Percentiles rank a stretch among this genome's conserved stretches.
phyloP scores from a whole-genome alignment of 495 filamentous ascomycete species.

The Hyphodiscus hymeniophilus region DNA sequence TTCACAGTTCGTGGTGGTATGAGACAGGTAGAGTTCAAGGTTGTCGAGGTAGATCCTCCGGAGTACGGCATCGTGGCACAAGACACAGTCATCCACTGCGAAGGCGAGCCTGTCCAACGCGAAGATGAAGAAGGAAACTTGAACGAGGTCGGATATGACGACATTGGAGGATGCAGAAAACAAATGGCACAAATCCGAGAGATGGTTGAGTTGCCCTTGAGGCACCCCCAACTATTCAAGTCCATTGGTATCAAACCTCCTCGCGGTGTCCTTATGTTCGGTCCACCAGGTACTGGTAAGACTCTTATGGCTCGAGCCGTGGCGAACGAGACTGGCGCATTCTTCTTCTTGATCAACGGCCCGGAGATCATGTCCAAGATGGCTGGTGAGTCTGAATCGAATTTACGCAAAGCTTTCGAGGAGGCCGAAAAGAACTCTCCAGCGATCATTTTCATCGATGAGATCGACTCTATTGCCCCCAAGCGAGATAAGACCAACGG shows the following conservation, averaged over 20 bases:
- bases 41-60: constrained; percentile 95
- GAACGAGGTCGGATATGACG: constrained; percentile 97
- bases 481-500: constrained; percentile 99
- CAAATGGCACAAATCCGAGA: constrained; percentile 99
- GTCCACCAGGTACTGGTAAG: constrained; percentile 97
- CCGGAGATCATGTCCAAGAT: constrained; percentile 99
- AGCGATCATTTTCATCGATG: constrained; percentile 99
- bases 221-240: constrained; percentile 98
- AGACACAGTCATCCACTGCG: constrained; percentile 97
- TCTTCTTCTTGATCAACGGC: constrained; percentile 99
- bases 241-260: constrained; percentile 99
- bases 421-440: constrained; percentile 99
- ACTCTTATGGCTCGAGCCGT: constrained; percentile 98
- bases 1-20: constrained; percentile 97
- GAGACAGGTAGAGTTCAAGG: constrained; percentile 99
- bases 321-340: constrained; percentile 96
- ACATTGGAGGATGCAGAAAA: constrained; percentile 98
- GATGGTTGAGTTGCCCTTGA: constrained; percentile 90
- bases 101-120: constrained; percentile 96
- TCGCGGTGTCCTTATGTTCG: constrained; percentile 95
- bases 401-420: constrained; percentile 94
- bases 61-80: constrained; percentile 98
- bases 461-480: constrained; percentile 96
- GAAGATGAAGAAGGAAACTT: constrained; percentile 98
- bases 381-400: constrained; percentile 98